Base-by-base conservation (phyloP, 192 early-diverging fungal species). In the Geosiphon pyriformis region DNA sequence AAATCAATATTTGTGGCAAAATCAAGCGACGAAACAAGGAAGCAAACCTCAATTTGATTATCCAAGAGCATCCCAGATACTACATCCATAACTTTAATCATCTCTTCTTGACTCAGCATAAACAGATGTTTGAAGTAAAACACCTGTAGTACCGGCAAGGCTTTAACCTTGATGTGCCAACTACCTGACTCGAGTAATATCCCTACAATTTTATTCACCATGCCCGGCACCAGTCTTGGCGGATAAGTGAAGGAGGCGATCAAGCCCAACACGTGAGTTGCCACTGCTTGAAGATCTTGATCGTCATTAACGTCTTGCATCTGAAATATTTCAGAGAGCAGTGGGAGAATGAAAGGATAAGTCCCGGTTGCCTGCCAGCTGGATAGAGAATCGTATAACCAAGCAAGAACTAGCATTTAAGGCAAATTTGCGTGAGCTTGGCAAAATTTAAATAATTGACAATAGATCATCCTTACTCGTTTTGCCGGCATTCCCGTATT, bases 51-150 rank as follows among this genome's bases (percentile, higher is more conserved):
- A 37, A 95, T 82, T 69, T 96, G 94, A n/a, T 84, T 80, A 71
- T 98, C 92, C 50, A 82, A 76, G 33, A 98, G 69, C 73, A 92
- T 82, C 25, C 31, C 55, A 29, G 82, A 79, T 11, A 95, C 82
- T 3, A 84, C 80, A 37, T 92, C 82, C 72, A 96, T 75, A 4
- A 95, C 82, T 20, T 67, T 65, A 27, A 78, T 59, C 23, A 86
- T 78, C 35, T 83, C 74, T 0, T 83, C 80, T 18, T 70, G 66
- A 32, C 80, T 72, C 74, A 98, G 74, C 37, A 85, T 77, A 51
- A 85, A 88, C 56, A 95, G 64, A 72, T 97, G 89, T 33, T 86
- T 80, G 68, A 96, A 98, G 59, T 86, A 94, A 51, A 95, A 83
- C 1, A 94, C 81, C 67, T 95, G 95, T 31, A 98, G 49, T 0